A percentile compares a stretch with the other conserved stretches of the same genome.
phyloP scores from a whole-genome alignment of 2,329 filamentous ascomycete genomes.

The Aspergillus sp. region DNA sequence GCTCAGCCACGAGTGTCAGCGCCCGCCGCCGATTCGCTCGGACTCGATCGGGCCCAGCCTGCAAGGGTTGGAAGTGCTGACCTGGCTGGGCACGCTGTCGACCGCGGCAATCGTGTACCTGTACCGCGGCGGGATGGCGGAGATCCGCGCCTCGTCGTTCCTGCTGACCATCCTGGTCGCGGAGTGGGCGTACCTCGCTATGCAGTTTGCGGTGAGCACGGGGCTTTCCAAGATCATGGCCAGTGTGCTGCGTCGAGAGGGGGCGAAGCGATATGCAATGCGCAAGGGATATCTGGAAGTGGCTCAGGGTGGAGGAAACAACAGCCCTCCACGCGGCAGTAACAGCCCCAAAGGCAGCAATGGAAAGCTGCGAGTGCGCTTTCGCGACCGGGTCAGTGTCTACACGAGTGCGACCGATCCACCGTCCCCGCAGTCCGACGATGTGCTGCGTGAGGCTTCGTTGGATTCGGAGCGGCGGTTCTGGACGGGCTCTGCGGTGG shows the following conservation, averaged over 20 bases:
- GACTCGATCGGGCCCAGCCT: conserved; percentile 96
- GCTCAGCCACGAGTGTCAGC: conserved; percentile 83
- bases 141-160: conserved; percentile 73
- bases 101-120: conserved; percentile 85
- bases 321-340: conserved; percentile 9
- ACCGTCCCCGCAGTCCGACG: conserved; percentile 21
- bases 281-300: conserved; percentile 68
- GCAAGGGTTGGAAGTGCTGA: conserved; percentile 79
- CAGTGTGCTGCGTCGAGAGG: conserved; percentile 78
- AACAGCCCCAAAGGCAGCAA: neutral
- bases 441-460: conserved; percentile 24
- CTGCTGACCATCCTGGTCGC: conserved; percentile 76
- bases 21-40: conserved; percentile 83
- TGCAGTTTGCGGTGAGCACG: conserved; percentile 68
- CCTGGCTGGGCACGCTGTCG: conserved; percentile 88
- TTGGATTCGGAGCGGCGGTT: conserved; percentile 50
- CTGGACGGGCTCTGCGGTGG: conserved; percentile 54
- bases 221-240: conserved; percentile 77
- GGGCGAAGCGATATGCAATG: conserved; percentile 73
- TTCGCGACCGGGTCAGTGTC: conserved; percentile 34
- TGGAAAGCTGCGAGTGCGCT: conserved; percentile 28
- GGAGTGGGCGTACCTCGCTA: conserved; percentile 79
- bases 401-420: conserved; percentile 26
- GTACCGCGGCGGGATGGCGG: conserved; percentile 67
- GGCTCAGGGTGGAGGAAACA: conserved; percentile 2